Evolutionary conservation across 441 rosid species (phyloP).

Genomic region (Populus tomentosa): DNA sequence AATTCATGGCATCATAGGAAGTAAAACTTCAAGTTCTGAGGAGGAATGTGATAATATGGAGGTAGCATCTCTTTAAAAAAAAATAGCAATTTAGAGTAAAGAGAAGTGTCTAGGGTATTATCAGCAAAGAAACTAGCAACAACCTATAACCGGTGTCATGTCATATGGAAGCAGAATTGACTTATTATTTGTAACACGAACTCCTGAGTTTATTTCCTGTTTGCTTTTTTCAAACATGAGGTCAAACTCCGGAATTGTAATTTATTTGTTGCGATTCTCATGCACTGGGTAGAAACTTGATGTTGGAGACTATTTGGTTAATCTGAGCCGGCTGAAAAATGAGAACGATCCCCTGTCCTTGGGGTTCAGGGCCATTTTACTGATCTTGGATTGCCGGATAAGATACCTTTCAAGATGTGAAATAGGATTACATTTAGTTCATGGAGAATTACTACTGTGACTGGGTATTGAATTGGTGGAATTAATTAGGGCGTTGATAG

Average conservation of each 20-base stretch:
- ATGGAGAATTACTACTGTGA: neutral
- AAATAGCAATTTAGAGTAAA: too few relatives aligned
- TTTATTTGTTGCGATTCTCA: neutral
- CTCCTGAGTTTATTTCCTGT: neutral
- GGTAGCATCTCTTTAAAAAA: too few relatives aligned
- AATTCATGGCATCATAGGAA: too few relatives aligned
- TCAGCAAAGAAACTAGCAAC: too few relatives aligned
- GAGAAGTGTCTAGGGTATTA: too few relatives aligned
- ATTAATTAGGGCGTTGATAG: neutral
- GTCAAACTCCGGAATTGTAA: neutral
- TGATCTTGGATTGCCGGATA: neutral
- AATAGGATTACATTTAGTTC: neutral
- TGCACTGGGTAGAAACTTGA: neutral
- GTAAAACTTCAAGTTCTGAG: too few relatives aligned
- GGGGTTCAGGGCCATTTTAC: conserved; percentile 2
- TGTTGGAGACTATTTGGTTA: neutral
- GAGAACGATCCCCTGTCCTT: neutral
- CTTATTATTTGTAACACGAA: neutral
- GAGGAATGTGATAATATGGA: too few relatives aligned
- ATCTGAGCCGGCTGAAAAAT: neutral
- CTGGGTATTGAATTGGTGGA: neutral
- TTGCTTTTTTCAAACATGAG: neutral
- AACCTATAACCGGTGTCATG: too few relatives aligned
- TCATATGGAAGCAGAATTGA: neutral
- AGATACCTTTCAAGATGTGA: neutral